These are phyloP conservation scores for Darksidea phi DNA, from an alignment of 495 filamentous ascomycete species.

Conservation along the genomic window DNA sequence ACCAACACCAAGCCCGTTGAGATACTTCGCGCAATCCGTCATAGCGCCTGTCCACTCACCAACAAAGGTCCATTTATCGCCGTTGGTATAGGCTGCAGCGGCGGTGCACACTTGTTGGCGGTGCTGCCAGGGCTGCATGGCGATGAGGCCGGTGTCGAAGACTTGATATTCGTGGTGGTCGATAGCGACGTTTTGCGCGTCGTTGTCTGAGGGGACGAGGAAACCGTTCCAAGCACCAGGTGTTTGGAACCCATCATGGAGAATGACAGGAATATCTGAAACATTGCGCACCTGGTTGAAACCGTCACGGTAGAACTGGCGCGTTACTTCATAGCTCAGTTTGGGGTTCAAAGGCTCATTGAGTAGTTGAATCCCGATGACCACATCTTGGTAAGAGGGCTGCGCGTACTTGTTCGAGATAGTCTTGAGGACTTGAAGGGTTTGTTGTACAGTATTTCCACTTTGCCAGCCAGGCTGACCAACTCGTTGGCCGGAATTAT, in stretches of 20 bases:
- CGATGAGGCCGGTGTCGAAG: slow-evolving; percentile 44
- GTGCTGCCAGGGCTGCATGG: slow-evolving; percentile 45
- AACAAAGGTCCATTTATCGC: slow-evolving; percentile 51
- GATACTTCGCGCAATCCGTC: slow-evolving; percentile 72
- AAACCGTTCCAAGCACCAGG: slow-evolving; percentile 47
- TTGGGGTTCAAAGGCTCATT: slow-evolving; percentile 62
- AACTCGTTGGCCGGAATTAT: slow-evolving; percentile 43
- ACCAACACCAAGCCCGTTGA: slow-evolving; percentile 67
- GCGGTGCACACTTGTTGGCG: slow-evolving; percentile 48
- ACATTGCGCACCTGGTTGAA: slow-evolving; percentile 54
- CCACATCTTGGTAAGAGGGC: slow-evolving; percentile 57
- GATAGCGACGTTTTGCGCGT: slow-evolving; percentile 46
- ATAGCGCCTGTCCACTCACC: slow-evolving; percentile 62
- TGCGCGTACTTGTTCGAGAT: slow-evolving; percentile 59
- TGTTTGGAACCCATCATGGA: slow-evolving; percentile 67
- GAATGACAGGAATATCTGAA: slow-evolving; percentile 56
- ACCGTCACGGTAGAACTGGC: slow-evolving; percentile 65
- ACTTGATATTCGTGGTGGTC: slow-evolving; percentile 56
- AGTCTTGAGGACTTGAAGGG: slow-evolving; percentile 56
- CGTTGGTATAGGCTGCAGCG: slow-evolving; percentile 40
- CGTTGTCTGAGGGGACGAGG: slow-evolving; percentile 44
- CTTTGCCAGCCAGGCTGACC: slow-evolving; percentile 53
- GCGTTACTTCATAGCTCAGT: slow-evolving; percentile 53
- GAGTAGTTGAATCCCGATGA: slow-evolving; percentile 68
- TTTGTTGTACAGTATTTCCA: slow-evolving; percentile 56